Evolutionary conservation across 139 green algal species (phyloP), one percentile per base, ranked within the genome.

Genomic region (Astrephomene gubernaculifera): DNA sequence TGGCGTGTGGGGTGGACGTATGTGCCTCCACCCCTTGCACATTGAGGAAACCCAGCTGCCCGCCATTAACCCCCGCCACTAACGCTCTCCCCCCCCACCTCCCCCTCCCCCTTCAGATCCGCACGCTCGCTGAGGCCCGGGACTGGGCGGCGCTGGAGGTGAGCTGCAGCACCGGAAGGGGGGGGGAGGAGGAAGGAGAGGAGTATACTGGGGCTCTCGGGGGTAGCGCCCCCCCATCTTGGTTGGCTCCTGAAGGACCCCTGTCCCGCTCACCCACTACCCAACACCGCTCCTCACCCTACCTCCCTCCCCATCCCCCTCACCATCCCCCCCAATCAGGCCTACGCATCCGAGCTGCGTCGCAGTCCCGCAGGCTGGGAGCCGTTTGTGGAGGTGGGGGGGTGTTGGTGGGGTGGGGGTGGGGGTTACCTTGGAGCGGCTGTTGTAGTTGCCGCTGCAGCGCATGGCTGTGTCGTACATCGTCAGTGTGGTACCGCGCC

Each of bases 71-170:
- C 49, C 17, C 49, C 49, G 14, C 49, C 14, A 57, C 57, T 65
- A 6, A 9, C 22, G 6, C 57, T n/a, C 19, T 65, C 57, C 57
- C 22, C 31, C 57, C 19, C 22, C 22, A 17, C 22, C 6, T 65
- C 57, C 57, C 57, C 36, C 36, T 43, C 41, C 0, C 41, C 35
- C 21, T 89, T 19, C 90, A 95, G 89, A 63, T 94, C 25, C 65
- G 65, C 25, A 87, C 89, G 0, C 87, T 95, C 76, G 90, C 88
- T 3, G 89, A 91, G 39, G 74, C 79, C 14, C 89, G 91, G 7
- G 89, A 94, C 60, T 97, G 94, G 94, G 92, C 93, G 35, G 87
- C 41, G 9, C 86, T 96, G 81, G 92, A 95, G 35, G 76, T 83
- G 31, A 0, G 44, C 22, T 7, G 29, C 61, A n/a, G 10, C 38